These are phyloP conservation scores for Pirum gemmata DNA, from an alignment of 78 protist species.

Conservation along the genomic window DNA sequence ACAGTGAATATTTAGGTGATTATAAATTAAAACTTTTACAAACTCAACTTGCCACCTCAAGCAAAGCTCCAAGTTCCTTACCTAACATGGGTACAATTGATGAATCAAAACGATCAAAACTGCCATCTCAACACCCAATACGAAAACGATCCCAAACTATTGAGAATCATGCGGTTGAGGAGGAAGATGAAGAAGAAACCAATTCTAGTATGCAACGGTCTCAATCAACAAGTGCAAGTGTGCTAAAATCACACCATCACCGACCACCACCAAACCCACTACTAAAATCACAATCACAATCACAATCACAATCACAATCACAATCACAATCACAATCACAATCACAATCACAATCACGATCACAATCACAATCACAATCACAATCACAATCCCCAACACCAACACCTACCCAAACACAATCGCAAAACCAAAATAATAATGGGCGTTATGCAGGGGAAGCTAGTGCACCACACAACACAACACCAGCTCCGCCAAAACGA, in stretches of 20 bases:
- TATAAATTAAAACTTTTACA: slow-evolving; percentile 21
- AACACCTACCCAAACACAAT: neutral
- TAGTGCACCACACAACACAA: neutral
- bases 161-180: neutral
- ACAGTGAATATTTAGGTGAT: slow-evolving; percentile 5
- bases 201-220: neutral
- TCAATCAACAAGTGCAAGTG: too few species aligned
- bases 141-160: neutral
- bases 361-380: too few species aligned
- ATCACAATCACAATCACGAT: too few species aligned
- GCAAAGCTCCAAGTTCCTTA: neutral
- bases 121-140: neutral
- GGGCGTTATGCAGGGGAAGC: too few species aligned
- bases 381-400: too few species aligned
- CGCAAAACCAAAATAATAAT: too few species aligned
- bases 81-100: neutral
- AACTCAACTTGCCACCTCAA: neutral
- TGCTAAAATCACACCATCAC: slow-evolving; percentile 5
- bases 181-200: neutral
- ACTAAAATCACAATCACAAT: too few species aligned
- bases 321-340: too few species aligned
- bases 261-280: neutral
- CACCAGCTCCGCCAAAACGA: neutral
- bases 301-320: too few species aligned
- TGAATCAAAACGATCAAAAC: neutral